phyloP scores from a whole-genome alignment of 495 filamentous ascomycete species.

The Aspergillus funiculosus region DNA sequence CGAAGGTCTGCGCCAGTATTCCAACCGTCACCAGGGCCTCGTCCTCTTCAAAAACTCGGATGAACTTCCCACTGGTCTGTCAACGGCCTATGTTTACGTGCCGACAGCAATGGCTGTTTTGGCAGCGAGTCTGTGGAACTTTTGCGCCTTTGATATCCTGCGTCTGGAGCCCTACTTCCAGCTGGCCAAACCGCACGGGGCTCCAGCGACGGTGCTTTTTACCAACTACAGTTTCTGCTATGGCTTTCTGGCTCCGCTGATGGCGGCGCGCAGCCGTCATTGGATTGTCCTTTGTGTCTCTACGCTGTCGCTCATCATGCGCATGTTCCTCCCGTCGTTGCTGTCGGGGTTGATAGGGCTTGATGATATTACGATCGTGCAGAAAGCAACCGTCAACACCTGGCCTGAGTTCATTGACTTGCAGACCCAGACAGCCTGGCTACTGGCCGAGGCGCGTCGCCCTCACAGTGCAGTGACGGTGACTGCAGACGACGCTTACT shows the following conservation, averaged over 20 bases:
- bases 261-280: conserved; percentile 20
- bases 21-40: conserved; percentile 15
- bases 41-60: conserved; percentile 11
- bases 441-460: conserved; percentile 3
- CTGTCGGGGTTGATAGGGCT: conserved; percentile 18
- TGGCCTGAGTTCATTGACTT: conserved; percentile 23
- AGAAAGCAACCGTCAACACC: conserved; percentile 11
- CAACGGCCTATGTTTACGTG: conserved; percentile 18
- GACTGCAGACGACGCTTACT: conserved; percentile 1
- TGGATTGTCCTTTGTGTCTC: conserved; percentile 23
- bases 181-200: conserved; percentile 17
- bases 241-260: conserved; percentile 19
- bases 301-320: conserved; percentile 14
- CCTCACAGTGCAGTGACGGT: not conserved
- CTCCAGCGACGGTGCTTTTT: conserved; percentile 21
- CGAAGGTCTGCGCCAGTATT: conserved; percentile 19
- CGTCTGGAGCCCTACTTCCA: conserved; percentile 29
- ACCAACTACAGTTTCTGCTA: conserved; percentile 24
- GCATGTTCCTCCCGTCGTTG: conserved; percentile 19
- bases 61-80: conserved; percentile 9
- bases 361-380: conserved; percentile 1
- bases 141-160: conserved; percentile 21
- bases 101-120: conserved; percentile 21
- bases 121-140: conserved; percentile 17
- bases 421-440: conserved; percentile 16